Conservation (phyloP, 2,329 filamentous ascomycete species). For the Escovopsis sp. region DNA sequence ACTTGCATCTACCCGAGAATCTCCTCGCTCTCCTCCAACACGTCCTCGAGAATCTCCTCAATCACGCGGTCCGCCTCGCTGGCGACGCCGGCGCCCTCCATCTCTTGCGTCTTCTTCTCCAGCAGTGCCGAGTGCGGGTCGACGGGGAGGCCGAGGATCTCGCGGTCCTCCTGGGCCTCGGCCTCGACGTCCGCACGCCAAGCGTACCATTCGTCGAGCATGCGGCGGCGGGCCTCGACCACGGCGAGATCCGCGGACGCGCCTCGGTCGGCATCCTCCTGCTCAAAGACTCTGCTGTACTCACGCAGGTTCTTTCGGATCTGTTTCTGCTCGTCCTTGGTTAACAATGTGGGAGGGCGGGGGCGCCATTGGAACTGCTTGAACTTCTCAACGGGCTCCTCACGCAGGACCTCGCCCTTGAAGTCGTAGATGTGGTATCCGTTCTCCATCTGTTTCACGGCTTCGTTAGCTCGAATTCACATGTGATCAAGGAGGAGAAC, state of each 20-base stretch:
- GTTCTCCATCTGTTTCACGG: conserved; percentile 71
- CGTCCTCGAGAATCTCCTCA: conserved; percentile 81
- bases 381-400: conserved; percentile 91
- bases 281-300: conserved; percentile 88
- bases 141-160: conserved; percentile 48
- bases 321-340: conserved; percentile 93
- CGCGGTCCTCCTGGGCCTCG: conserved; percentile 58
- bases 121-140: conserved; percentile 49
- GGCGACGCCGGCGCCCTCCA: conserved; percentile 30
- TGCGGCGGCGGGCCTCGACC: conserved; percentile 68
- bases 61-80: conserved; percentile 64
- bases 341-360: conserved; percentile 76
- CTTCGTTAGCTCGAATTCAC: not conserved
- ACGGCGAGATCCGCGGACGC: conserved; percentile 90
- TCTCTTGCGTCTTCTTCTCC: conserved; percentile 37
- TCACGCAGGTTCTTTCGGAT: conserved; percentile 97
- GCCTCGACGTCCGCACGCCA: conserved; percentile 66
- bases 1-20: conserved; percentile 26
- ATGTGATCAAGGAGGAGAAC: conserved; percentile 5
- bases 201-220: conserved; percentile 76
- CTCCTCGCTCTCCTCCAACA: conserved; percentile 75
- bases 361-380: conserved; percentile 96
- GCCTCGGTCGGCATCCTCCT: conserved; percentile 85
- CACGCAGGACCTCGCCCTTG: conserved; percentile 73
- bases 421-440: conserved; percentile 98